Percentiles rank a stretch among this genome's conserved stretches.
Conservation (phyloP, 805 yeast species). For the Komagataella phaffii region DNA sequence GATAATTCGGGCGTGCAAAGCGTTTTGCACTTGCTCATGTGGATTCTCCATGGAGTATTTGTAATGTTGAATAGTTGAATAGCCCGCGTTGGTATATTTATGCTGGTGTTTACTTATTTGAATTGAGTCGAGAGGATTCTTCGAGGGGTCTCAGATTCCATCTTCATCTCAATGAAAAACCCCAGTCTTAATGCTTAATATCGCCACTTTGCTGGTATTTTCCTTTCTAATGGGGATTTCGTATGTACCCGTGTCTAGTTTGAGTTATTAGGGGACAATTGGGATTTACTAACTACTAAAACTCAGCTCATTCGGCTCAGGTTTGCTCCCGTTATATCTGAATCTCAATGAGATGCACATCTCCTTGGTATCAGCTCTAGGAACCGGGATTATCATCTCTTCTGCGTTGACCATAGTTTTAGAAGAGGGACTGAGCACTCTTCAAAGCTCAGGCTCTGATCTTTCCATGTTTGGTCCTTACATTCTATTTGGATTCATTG, state of each 20-base stretch:
- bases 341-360: constrained; percentile 15
- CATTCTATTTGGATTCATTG: constrained; percentile 30
- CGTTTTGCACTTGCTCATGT: constrained; percentile 70
- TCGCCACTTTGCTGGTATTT: neutral
- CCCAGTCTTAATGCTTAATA: neutral
- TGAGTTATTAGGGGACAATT: neutral
- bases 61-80: no score
- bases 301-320: constrained; percentile 14
- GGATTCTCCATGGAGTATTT: constrained; percentile 59
- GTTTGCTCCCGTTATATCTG: constrained; percentile 14
- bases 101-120: neutral
- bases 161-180: neutral
- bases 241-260: neutral
- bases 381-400: constrained; percentile 49
- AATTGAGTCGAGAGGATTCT: no score
- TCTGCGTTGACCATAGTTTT: constrained; percentile 45
- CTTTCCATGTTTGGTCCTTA: neutral
- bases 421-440: constrained; percentile 50
- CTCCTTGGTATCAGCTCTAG: constrained; percentile 30
- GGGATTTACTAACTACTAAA: neutral
- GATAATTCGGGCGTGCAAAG: constrained; percentile 62
- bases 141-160: no score
- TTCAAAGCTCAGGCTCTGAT: constrained; percentile 13
- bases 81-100: neutral
- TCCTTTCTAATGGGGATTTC: constrained; percentile 2